These are phyloP conservation scores for Solanum sparsipilum DNA, from an alignment of 257 asterid genomes.

Conservation along the genomic window DNA sequence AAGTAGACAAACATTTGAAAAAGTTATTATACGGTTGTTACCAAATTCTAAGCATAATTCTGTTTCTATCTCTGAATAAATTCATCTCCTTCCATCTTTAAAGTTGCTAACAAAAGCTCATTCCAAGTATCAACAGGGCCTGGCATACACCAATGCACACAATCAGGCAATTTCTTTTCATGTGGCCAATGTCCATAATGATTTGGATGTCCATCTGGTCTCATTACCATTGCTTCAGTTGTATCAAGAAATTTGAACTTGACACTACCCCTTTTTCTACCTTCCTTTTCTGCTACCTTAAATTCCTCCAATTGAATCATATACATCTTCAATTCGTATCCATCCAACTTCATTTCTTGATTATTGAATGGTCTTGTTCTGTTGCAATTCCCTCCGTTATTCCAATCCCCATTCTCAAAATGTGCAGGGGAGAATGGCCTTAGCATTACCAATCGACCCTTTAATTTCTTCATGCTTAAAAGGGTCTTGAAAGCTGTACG, in stretches of 20 bases:
- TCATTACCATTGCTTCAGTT: conserved; percentile 36
- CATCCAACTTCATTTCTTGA: conserved; percentile 33
- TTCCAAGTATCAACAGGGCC: conserved; percentile 25
- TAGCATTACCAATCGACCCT: conserved; percentile 18
- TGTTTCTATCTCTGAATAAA: not conserved
- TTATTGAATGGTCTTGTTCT: conserved; percentile 31
- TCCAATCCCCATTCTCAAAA: conserved; percentile 46
- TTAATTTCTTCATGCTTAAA: not conserved
- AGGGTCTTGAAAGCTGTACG: conserved; percentile 27
- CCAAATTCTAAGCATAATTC: not conserved
- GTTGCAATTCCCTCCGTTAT: conserved; percentile 44
- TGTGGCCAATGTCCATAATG: conserved; percentile 51
- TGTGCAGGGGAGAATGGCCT: conserved; percentile 58
- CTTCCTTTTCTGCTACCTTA: conserved; percentile 15
- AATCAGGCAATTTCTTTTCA: conserved; percentile 33
- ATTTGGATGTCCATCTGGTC: conserved; percentile 70
- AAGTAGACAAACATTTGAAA: not conserved
- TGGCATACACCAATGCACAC: conserved; percentile 28
- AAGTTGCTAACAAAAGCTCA: conserved; percentile 11
- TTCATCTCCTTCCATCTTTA: conserved; percentile 5
- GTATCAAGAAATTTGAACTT: conserved; percentile 36
- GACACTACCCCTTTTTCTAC: conserved; percentile 15
- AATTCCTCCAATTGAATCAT: conserved; percentile 43
- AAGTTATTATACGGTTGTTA: not conserved
- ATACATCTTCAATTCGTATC: conserved; percentile 27